Evolutionary conservation across 768 basidiomycete genomes (phyloP), one percentile per base, ranked within the genome.

Genomic region (Trichaptum fuscoviolaceum): DNA sequence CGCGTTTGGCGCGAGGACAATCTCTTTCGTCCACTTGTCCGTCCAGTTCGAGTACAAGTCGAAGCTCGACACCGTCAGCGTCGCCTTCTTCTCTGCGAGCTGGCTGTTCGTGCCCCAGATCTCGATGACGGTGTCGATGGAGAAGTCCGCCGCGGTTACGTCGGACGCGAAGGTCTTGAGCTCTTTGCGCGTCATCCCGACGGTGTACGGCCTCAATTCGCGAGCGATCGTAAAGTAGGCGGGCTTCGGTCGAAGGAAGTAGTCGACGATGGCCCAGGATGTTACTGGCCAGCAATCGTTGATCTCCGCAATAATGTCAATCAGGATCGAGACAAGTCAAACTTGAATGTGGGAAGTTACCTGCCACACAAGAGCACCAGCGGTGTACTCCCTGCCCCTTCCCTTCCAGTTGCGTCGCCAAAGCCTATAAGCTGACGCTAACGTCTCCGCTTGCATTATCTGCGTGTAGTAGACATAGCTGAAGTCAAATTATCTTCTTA

Each of bases 311-410:
- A n/a, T n/a, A 20, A 65, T 25, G 7, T 64, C 66, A 57, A 25
- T 62, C 65, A 62, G n/a, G 60, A 66, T 24, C 36, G 57, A 63
- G 24, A 35, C 24, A 60, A 34, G n/a, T 63, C n/a, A n/a, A n/a
- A n/a, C n/a, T n/a, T 12, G 12, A 15, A 12, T 5, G 42, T 12
- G 12, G 35, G 26, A 34, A 65, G 57, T 77, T 71, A 93, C 89
- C 87, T 96, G 95, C 96, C 96, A 98, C 26, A 97, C 95, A 42
- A 98, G 84, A 35, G 95, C 96, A 59, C 94, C 95, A 6, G 94
- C 86, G 1, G 91, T 94, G 75, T 93, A 88, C 73, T 97, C 92
- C 71, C 79, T 85, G 8, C 94, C 94, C 67, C 76, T 84, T n/a
- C 96, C 96, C 35, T 83, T 81, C 94, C 95, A 99, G 75, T 95